Evolutionary conservation across 2,329 filamentous ascomycete genomes (phyloP).

Genomic region (Tympanopsis confertula): DNA sequence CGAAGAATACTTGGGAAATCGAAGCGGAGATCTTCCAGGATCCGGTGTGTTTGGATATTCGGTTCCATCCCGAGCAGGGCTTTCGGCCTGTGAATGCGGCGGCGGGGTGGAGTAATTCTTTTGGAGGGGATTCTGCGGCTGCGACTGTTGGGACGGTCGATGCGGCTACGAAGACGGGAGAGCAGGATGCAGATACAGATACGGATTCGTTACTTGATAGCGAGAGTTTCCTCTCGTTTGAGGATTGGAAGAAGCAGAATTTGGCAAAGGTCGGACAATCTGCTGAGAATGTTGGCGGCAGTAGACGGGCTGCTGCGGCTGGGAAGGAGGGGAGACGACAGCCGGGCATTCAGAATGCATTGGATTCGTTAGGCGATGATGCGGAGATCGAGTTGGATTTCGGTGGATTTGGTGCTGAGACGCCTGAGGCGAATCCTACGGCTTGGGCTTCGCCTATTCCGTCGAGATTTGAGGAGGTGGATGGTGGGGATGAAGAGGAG

Average conservation of each 20-base stretch:
- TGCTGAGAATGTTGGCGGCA: constrained; percentile 48
- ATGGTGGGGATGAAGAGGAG: background rate
- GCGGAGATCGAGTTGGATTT: constrained; percentile 37
- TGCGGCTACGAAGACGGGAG: too few species aligned
- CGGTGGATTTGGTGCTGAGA: background rate
- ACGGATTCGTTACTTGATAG: constrained; percentile 54
- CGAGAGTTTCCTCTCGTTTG: constrained; percentile 62
- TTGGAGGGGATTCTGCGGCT: too few species aligned
- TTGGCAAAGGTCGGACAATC: constrained; percentile 58
- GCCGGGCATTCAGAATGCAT: constrained; percentile 45
- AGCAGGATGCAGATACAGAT: constrained; percentile 22
- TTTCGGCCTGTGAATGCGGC: too few species aligned
- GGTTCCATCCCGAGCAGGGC: too few species aligned
- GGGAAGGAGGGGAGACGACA: constrained; percentile 31
- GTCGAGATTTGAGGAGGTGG: background rate
- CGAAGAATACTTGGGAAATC: background rate
- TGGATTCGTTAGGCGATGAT: constrained; percentile 60
- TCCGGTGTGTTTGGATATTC: background rate
- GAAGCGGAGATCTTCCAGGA: background rate
- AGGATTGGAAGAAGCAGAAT: constrained; percentile 68
- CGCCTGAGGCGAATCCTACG: background rate
- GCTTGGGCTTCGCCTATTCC: background rate
- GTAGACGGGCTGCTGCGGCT: constrained; percentile 25
- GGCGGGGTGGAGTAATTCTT: too few species aligned
- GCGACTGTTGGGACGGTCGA: too few species aligned